Evolutionary conservation across 2,329 filamentous ascomycete genomes (phyloP), one percentile per base, ranked within the genome.

Genomic region (Sclerotinia minor): DNA sequence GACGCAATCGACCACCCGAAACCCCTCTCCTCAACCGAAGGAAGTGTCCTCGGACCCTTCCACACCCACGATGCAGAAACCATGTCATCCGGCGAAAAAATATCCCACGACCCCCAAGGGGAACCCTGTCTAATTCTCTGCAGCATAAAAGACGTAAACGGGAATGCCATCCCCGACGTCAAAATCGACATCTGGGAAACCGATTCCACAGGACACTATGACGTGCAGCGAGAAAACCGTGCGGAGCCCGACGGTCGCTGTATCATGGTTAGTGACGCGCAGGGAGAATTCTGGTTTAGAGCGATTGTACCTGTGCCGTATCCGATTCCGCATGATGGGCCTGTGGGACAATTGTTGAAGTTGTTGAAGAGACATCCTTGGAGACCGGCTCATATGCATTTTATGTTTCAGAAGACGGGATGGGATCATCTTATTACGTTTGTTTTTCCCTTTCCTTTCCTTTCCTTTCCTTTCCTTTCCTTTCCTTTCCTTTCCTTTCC

Each of bases 171-270:
- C 41, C 70, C 80, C 1, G 86, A 82, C 58, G 90, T 89, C 41
- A 91, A 88, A 76, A 84, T 94, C 70, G 91, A 95, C 77, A 89
- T 95, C 71, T 95, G 92, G 92, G 91, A 94, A 80, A 92, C 91
- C 11, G 92, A 94, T 77, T 88, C 85, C 68, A 86, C 86, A n/a
- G 92, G 92, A 13, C 87, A 89, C 75, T 95, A 95, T 76, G 92
- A 95, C 76, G 91, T 94, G 69, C 91, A 95, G 79, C 88, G 92
- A 76, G 81, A 85, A 0, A 85, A 86, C 53, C 82, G 88, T 4
- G 78, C 83, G 9, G 83, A 81, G 1, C 89, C 91, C 0, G 90
- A 92, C 79, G 91, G 92, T 59, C 82, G 92, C 53, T 91, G 89
- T 67, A 83, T 94, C 68, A 84, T 92, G 82, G 79, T 79, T 53